Conservation (phyloP, 805 yeast genomes). For the Nakazawaea anatomiae region DNA sequence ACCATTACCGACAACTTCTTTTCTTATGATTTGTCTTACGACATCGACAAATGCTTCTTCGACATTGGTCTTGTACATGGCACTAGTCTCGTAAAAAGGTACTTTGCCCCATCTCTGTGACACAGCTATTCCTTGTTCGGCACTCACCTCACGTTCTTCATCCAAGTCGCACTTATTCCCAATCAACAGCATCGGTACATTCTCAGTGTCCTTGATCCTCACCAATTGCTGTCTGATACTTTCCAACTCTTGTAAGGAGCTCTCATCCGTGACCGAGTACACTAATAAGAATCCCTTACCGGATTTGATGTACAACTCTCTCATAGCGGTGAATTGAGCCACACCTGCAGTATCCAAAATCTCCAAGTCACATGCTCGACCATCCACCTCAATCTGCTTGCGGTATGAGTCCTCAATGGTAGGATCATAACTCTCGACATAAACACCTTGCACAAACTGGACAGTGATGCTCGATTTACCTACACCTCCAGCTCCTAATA, state of each 20-base stretch:
- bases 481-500: constrained; percentile 95
- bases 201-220: constrained; percentile 68
- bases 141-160: constrained; percentile 66
- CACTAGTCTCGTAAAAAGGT: constrained; percentile 90
- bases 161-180: constrained; percentile 89
- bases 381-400: constrained; percentile 83
- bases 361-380: constrained; percentile 80
- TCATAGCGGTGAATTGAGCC: constrained; percentile 92
- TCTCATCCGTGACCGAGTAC: constrained; percentile 54
- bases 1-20: constrained; percentile 32
- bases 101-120: constrained; percentile 85
- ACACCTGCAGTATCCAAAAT: constrained; percentile 63
- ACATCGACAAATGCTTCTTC: constrained; percentile 88
- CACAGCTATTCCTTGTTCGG: constrained; percentile 77
- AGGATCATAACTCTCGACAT: constrained; percentile 90
- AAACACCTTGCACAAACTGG: constrained; percentile 86
- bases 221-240: constrained; percentile 80
- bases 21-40: constrained; percentile 82
- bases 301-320: constrained; percentile 80
- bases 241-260: constrained; percentile 68
- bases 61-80: constrained; percentile 84
- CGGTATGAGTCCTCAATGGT: constrained; percentile 95
- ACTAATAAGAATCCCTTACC: constrained; percentile 71
- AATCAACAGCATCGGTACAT: constrained; percentile 83
- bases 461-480: constrained; percentile 94